Evolutionary conservation across 495 filamentous ascomycete species (phyloP).

Genomic region (Hypomontagnella monticulosa): DNA sequence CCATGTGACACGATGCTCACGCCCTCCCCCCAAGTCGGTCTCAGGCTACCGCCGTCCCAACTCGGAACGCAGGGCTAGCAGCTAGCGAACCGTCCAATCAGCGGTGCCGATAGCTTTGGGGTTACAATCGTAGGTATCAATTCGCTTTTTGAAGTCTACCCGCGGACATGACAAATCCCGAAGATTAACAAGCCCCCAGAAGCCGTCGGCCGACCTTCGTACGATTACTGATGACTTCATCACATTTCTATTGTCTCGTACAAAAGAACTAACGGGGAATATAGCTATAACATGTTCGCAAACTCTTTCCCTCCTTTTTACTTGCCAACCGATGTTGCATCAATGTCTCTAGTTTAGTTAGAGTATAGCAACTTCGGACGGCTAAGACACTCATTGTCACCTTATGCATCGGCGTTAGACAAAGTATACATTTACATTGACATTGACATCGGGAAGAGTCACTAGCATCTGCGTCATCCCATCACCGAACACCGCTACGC

Average conservation of each 20-base stretch:
- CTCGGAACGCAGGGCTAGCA: constrained; percentile 10
- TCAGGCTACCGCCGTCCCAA: too few species aligned
- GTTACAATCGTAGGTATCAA: constrained; percentile 37
- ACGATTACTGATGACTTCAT: constrained; percentile 35
- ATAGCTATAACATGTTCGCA: neutral
- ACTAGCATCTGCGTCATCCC: too few species aligned
- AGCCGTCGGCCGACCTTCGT: constrained; percentile 34
- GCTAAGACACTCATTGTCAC: constrained; percentile 6
- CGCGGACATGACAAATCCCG: constrained; percentile 39
- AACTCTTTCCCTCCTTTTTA: too few species aligned
- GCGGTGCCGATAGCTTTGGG: constrained; percentile 6
- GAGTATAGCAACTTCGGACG: neutral
- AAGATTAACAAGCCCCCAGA: constrained; percentile 25
- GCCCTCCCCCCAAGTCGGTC: constrained; percentile 13
- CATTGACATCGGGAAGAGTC: constrained; percentile 16
- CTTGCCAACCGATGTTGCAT: constrained; percentile 20
- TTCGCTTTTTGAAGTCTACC: constrained; percentile 39
- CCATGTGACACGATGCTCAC: constrained; percentile 33
- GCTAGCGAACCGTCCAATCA: constrained; percentile 22
- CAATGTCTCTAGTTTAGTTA: constrained; percentile 1
- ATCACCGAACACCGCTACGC: too few species aligned
- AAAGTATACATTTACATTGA: neutral
- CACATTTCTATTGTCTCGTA: constrained; percentile 26
- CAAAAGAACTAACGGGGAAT: constrained; percentile 3
- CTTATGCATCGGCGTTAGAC: constrained; percentile 21